Base-by-base conservation (phyloP, 495 filamentous ascomycete species). In the Penicillium pulvis region DNA sequence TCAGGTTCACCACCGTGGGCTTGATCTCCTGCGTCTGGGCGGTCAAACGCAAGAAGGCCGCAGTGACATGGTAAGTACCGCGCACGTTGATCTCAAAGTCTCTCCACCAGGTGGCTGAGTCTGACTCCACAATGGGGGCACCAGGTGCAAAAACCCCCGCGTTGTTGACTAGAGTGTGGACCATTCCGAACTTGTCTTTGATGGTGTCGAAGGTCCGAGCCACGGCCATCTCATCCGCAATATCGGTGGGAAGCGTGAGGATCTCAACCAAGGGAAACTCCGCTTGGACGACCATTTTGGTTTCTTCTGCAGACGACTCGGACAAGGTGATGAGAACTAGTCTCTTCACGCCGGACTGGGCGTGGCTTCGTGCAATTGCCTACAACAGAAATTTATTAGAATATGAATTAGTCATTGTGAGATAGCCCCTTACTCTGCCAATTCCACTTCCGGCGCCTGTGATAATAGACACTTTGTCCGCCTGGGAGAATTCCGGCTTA, bases 331-430 rank as follows among this genome's bases (percentile, higher is more conserved):
- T 47, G 10, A 47, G 44, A 4, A 47, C 44, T 26, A 47, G 14
- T 28, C 44, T 20, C 44, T 47, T 47, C 44, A 47, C 44, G 19
- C 44, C 44, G 10, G 44, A 24, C 12, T 47, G 20, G 9, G 44
- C 44, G 20, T 47, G 44, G 44, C 44, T 47, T 47, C 44, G 20
- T 24, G 44, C 44, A 16, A 47, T 47, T 47, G 44, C 44, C 44
- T 47, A 28, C 0, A 28, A 24, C 23, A 26, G 2, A 24, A 14
- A 2, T 28, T 28, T 16, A 5, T 14, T 16, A 47, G 44, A 28
- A 7, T 12, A 12, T 1, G 4, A 20, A 20, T 47, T 26, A 5
- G 26, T 16, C 14, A 17, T 24, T 26, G 20, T 47, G 8, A 23
- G 4, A 5, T 24, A 26, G 20, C 24, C 24, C 26, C 44, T 28